Conservation (phyloP, 2,329 filamentous ascomycete species). For the Microcyclosporella mali region DNA sequence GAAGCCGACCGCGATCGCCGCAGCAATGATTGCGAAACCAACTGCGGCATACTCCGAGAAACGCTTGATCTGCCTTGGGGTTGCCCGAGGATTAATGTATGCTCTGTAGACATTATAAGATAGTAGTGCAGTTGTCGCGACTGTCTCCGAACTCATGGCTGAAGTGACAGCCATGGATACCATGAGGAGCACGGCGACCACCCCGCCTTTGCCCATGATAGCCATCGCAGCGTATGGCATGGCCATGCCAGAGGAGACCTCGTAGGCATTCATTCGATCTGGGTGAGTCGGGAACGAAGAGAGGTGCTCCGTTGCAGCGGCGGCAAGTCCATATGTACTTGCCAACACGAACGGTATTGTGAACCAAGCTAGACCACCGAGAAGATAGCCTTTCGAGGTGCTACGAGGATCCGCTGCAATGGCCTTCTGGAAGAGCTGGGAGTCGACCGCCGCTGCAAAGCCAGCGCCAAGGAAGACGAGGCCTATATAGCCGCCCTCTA, state of each 20-base stretch:
- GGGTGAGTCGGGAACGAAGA: constrained; percentile 54
- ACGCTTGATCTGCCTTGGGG: constrained; percentile 28
- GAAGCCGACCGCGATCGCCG: constrained; percentile 19
- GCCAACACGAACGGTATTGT: constrained; percentile 44
- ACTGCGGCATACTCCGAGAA: constrained; percentile 34
- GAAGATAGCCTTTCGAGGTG: constrained; percentile 33
- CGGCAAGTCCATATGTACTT: constrained; percentile 38
- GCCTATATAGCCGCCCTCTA: constrained; percentile 21
- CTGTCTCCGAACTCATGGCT: constrained; percentile 41
- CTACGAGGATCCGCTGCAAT: constrained; percentile 34
- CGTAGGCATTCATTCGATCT: constrained; percentile 61
- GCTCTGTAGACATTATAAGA: constrained; percentile 39
- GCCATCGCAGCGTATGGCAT: constrained; percentile 75
- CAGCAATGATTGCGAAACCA: constrained; percentile 31
- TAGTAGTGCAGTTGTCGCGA: constrained; percentile 36
- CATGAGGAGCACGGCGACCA: constrained; percentile 62
- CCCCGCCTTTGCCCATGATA: constrained; percentile 71
- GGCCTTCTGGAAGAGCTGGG: constrained; percentile 32
- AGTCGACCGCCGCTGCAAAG: constrained; percentile 12
- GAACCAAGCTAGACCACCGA: constrained; percentile 44
- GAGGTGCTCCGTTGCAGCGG: constrained; percentile 20
- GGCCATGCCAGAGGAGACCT: constrained; percentile 74
- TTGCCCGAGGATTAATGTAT: constrained; percentile 33
- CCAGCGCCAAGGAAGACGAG: constrained; percentile 18
- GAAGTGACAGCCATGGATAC: constrained; percentile 40